Conservation (phyloP, 768 basidiomycete species). For the Pisolithus microcarpus region DNA sequence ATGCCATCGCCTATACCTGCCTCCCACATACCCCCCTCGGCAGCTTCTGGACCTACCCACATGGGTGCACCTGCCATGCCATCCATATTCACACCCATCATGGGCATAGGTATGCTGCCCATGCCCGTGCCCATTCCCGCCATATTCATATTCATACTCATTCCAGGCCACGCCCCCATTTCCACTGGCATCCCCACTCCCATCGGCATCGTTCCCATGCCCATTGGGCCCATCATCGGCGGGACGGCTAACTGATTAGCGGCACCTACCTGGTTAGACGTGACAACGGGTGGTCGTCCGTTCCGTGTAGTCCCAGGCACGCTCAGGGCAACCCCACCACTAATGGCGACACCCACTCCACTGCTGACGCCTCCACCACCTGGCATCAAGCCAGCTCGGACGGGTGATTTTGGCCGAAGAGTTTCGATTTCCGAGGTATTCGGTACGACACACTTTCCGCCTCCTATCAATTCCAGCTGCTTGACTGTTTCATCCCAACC, state of each 20-base stretch:
- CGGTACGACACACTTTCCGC: conserved; percentile 58
- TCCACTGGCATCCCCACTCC: too few species aligned
- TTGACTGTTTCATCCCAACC: conserved; percentile 59
- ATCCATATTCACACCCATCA: too few species aligned
- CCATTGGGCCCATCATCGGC: conserved; percentile 22
- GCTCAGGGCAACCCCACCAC: conserved; percentile 2
- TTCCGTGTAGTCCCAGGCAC: conserved; percentile 10
- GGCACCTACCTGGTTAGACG: conserved; percentile 8
- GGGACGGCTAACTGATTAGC: conserved; percentile 26
- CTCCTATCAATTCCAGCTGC: conserved; percentile 39
- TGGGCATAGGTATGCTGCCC: too few species aligned
- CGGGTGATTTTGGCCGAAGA: conserved; percentile 82
- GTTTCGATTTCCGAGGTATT: conserved; percentile 71
- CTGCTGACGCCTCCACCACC: conserved; percentile 23
- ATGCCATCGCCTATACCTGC: conserved; percentile 37
- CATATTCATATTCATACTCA: too few species aligned
- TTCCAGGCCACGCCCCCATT: too few species aligned
- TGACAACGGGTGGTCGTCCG: conserved; percentile 9
- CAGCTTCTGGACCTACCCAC: conserved; percentile 30
- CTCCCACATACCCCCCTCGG: conserved; percentile 32
- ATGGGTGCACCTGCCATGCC: conserved; percentile 20
- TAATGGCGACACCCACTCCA: conserved; percentile 13
- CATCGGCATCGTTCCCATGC: conserved; percentile 29
- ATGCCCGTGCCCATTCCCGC: too few species aligned
- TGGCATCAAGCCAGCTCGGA: conserved; percentile 31